phyloP scores from a whole-genome alignment of 2,329 filamentous ascomycete species.

The Dryadomyces quercus-mongolicae region DNA sequence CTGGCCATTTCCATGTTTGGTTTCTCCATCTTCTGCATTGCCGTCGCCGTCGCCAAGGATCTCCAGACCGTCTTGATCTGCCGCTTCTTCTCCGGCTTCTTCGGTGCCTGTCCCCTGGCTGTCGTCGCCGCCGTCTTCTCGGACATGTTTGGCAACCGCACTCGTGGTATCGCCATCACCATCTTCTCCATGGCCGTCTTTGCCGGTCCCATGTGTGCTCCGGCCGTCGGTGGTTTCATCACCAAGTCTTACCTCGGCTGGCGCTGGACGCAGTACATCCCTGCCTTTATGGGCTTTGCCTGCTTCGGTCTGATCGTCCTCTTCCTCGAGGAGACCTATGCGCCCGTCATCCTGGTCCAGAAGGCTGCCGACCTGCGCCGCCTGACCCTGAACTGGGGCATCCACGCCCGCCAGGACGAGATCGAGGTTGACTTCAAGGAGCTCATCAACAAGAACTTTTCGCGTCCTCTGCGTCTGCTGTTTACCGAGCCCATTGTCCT shows the following conservation, averaged over 20 bases:
- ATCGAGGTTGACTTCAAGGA: conserved; percentile 55
- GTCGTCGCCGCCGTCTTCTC: conserved; percentile 60
- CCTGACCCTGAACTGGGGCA: conserved; percentile 56
- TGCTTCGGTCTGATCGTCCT: conserved; percentile 48
- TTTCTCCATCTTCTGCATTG: conserved; percentile 57
- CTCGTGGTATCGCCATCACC: conserved; percentile 45
- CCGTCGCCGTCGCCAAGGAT: conserved; percentile 52
- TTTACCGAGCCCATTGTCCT: conserved; percentile 59
- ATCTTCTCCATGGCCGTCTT: conserved; percentile 53
- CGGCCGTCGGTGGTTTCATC: conserved; percentile 59
- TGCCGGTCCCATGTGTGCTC: conserved; percentile 52
- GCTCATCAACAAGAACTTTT: conserved; percentile 53
- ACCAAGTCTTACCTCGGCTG: conserved; percentile 50
- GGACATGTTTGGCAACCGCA: conserved; percentile 57
- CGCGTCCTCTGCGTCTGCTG: conserved; percentile 52
- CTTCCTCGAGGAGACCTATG: conserved; percentile 59
- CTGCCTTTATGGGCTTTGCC: conserved; percentile 49
- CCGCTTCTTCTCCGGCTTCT: conserved; percentile 63
- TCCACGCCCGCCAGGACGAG: conserved; percentile 61
- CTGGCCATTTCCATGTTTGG: conserved; percentile 51
- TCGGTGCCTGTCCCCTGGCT: conserved; percentile 56
- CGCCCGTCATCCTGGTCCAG: conserved; percentile 49
- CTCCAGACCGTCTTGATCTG: conserved; percentile 58
- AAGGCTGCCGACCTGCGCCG: conserved; percentile 51
- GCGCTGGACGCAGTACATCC: conserved; percentile 61